Base-by-base conservation (phyloP, 2,329 filamentous ascomycete genomes). In the Fusarium longipes region DNA sequence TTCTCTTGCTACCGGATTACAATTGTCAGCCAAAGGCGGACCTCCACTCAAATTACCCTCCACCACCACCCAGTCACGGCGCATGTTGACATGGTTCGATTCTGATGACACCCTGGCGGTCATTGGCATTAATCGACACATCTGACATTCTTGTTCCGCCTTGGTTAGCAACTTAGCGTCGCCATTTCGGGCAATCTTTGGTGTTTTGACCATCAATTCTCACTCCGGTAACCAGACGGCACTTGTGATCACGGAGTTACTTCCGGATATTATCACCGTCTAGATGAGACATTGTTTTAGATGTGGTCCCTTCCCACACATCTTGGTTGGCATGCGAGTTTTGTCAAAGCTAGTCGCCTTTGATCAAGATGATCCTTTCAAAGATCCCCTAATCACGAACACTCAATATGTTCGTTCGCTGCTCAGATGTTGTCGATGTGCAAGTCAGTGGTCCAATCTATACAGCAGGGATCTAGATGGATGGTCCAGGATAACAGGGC, bases 381-480 rank as follows among this genome's bases (percentile, higher is more conserved):
- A 36, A 30, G 29, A 22, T 38, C 12, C 30, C 12, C 50, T 40
- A 38, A 32, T 33, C 17, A 32, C 47, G 25, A 17, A 48, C 6
- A 36, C 51, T 14, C 17, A 12, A 50, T 24, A 42, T 20, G 35
- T 39, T 39, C 36, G 42, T 54, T 45, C 42, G 22, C 30, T 44
- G 12, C 47, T 59, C 64, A 59, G 58, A 53, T 67, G 58, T 58
- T 67, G 64, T 65, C 64, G 43, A 54, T 42, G 64, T 59, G 51
- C 32, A 29, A 27, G 40, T 44, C 40, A 43, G 48, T 40, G 65
- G 17, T 32, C 44, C 42, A 24, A 40, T n/a, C n/a, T n/a, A n/a
- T n/a, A 38, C 36, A 36, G 27, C 64, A 67, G 59, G 64, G 64
- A 48, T 68, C 22, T 68, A 52, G 57, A 65, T 68, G 64, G 65